Base-by-base conservation (phyloP, 768 basidiomycete species). In the Suillus lakei region DNA sequence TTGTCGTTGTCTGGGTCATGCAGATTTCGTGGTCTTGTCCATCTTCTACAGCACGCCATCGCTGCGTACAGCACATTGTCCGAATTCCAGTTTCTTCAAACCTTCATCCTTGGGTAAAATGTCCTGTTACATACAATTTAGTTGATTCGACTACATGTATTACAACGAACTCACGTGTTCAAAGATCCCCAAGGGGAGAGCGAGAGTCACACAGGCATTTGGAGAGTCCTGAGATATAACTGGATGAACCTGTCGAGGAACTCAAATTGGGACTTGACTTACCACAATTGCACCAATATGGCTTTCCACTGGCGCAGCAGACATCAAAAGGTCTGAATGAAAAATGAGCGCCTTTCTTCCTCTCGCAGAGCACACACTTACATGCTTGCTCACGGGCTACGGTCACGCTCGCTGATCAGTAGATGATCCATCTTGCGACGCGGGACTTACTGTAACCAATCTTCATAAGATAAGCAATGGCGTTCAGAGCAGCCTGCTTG, bases 361-460 rank as follows among this genome's bases (percentile, higher is more conserved):
- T 48, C 56, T 41, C 6, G 26, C 4, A 32, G 13, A 34, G 46
- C 39, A 12, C 7, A 64, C 41, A 32, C 81, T 67, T 68, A 90
- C 88, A 91, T 5, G 88, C 87, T 80, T 93, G 92, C 74, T 93
- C 91, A 16, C 90, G 87, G 41, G 91, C 89, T 91, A 12, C 1
- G 32, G 30, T 34, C 12, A 34, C 16, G 9, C 12, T n/a, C 3
- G 39, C 30, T 32, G 9, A 34, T 44, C 30, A 58, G 26, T 21
- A 43, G 5, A 30, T 46, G 28, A 48, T 58, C 36, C 69, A 48
- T 64, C 50, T 10, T 39, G 23, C 7, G 34, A 55, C 8, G 50
- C 5, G 41, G 58, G 41, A 80, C 88, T 69, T 70, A 90, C 89
- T 91, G 69, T 91, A 92, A 28, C 91, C 91, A 60, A 92, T 79